Percentiles rank a stretch among this genome's conserved stretches.
These are phyloP conservation scores for Populus deltoides DNA, from an alignment of 345 rosid genomes.

Conservation along the genomic window DNA sequence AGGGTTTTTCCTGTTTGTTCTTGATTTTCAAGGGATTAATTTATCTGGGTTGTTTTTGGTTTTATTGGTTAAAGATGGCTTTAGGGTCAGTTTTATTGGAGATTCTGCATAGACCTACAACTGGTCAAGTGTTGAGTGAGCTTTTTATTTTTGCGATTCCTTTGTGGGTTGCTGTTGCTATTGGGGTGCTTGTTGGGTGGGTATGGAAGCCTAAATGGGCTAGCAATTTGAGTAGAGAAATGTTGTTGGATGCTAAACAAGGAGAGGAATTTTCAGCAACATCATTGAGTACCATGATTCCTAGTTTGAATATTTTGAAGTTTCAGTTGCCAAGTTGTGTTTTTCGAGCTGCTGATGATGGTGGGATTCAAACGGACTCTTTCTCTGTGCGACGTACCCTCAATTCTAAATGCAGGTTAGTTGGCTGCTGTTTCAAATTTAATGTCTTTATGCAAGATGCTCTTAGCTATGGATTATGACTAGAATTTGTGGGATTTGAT, in stretches of 20 bases:
- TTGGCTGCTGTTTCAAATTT: neutral
- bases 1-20: conserved; percentile 33
- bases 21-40: neutral
- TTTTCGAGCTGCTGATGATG: conserved; percentile 41
- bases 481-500: neutral
- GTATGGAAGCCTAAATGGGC: conserved; percentile 96
- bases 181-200: conserved; percentile 93
- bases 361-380: conserved; percentile 22
- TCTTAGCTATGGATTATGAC: neutral
- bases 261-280: neutral
- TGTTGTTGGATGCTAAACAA: conserved; percentile 27
- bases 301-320: conserved; percentile 43
- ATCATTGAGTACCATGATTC: conserved; percentile 21
- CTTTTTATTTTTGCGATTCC: conserved; percentile 55
- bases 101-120: conserved; percentile 43
- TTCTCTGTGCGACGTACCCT: conserved; percentile 19
- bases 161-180: conserved; percentile 74
- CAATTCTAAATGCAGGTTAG: conserved; percentile 51
- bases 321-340: conserved; percentile 53
- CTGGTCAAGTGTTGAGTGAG: conserved; percentile 48
- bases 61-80: conserved; percentile 39
- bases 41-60: conserved; percentile 16
- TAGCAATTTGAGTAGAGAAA: conserved; percentile 36
- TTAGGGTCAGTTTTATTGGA: conserved; percentile 46
- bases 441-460: neutral